Evolutionary conservation across 2,329 filamentous ascomycete genomes (phyloP).

Genomic region (Passalora sequoiae): DNA sequence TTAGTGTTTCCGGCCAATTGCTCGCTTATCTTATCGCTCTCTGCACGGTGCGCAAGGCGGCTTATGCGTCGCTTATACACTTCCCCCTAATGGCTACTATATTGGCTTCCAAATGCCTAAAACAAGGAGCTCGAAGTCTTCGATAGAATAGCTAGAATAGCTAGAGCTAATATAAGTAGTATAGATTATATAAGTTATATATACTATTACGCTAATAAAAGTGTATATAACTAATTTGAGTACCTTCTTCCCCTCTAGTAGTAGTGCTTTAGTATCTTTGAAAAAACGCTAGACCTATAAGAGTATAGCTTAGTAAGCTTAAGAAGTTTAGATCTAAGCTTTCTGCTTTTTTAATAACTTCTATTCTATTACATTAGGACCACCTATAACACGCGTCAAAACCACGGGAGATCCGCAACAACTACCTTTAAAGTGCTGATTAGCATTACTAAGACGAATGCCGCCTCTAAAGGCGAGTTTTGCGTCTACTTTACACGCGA

Average conservation of each 20-base stretch:
- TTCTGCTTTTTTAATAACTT: too few species aligned
- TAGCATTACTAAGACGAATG: slow-evolving; percentile 2
- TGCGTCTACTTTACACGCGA: slow-evolving; percentile 17
- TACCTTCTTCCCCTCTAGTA: too few species aligned
- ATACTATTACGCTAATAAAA: not conserved
- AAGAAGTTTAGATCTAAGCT: too few species aligned
- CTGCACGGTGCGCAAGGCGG: not conserved
- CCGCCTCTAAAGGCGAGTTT: slow-evolving; percentile 5
- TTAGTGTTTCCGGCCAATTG: not conserved
- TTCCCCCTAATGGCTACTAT: not conserved
- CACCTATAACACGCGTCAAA: not conserved
- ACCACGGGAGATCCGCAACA: too few species aligned
- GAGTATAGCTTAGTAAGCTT: too few species aligned
- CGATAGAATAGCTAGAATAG: too few species aligned
- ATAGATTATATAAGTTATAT: not conserved
- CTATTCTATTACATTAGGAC: too few species aligned
- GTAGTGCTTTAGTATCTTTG: too few species aligned
- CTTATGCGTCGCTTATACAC: not conserved
- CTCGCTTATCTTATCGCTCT: slow-evolving; percentile 2
- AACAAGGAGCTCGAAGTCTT: not conserved
- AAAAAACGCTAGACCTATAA: too few species aligned
- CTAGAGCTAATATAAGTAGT: not conserved
- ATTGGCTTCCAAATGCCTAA: not conserved
- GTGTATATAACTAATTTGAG: not conserved
- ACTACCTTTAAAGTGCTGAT: not conserved